Evolutionary conservation across 176 grass and related monocot species (phyloP), one percentile per base, ranked within the genome.

Genomic region (Ananas comosus): DNA sequence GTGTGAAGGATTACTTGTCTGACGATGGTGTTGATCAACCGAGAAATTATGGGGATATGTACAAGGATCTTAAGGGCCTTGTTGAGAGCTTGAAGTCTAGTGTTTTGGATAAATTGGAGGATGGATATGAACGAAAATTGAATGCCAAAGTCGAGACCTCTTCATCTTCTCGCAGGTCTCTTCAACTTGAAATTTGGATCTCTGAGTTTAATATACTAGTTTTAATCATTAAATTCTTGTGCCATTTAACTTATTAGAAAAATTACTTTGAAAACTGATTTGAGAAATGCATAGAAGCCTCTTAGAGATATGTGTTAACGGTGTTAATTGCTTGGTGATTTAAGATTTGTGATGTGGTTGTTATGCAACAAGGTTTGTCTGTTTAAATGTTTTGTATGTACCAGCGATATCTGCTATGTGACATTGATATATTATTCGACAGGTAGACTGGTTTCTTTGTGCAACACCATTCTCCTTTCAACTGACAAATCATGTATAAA

Each of bases 21-120:
- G 66, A 80, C 56, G 72, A 52, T 18, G 80, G 74, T 4, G 33
- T 42, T 42, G 53, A 74, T 65, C 69, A 78, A 64, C 56, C 75
- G 3, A 99, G 88, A 69, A 99, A 93, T 82, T 91, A 84, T 12
- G 70, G 72, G 56, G 78, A 91, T 13, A 82, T 88, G 79, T 99
- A 99, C 85, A 93, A 91, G 79, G 88, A 99, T 78, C 83, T 99
- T 48, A 52, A 86, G 48, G 82, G 67, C 69, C 79, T 99, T n/a
- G 75, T 99, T 61, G 72, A 88, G 6, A 85, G 33, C 25, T 53
- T 99, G 29, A 85, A 86, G 70, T 82, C 87, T 57, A 52, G 56
- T 70, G 49, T 90, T 22, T 49, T 99, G 49, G 28, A 69, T 33
- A 91, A 99, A 80, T 66, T 99, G 63, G 80, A 90, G 22, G 48